phyloP scores from a whole-genome alignment of 1,284 basidiomycete genomes.

The Tylopilus sp. region DNA sequence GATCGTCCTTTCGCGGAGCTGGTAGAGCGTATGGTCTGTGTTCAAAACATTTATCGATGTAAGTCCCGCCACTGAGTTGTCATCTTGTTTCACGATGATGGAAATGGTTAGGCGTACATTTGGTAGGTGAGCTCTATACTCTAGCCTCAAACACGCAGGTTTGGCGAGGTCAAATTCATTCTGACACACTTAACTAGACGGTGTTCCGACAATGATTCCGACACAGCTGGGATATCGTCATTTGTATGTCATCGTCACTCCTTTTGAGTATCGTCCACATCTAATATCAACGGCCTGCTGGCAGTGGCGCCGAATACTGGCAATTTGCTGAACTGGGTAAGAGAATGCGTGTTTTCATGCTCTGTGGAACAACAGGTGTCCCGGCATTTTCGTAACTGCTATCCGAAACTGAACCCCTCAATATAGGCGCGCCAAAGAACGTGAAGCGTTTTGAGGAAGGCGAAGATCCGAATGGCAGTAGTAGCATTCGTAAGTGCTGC shows the following conservation, averaged over 20 bases:
- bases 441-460: slow-evolving; percentile 49
- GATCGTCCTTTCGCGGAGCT: slow-evolving; percentile 50
- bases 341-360: slow-evolving; percentile 7
- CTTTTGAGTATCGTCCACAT: neutral
- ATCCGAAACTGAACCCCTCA: slow-evolving; percentile 12
- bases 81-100: slow-evolving; percentile 1
- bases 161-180: slow-evolving; percentile 2
- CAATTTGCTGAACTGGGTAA: slow-evolving; percentile 51
- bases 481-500: slow-evolving; percentile 49
- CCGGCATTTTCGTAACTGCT: slow-evolving; percentile 2
- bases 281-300: slow-evolving; percentile 3
- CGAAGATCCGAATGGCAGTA: slow-evolving; percentile 55
- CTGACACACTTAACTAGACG: slow-evolving; percentile 43
- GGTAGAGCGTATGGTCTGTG: slow-evolving; percentile 51
- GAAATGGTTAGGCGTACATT: slow-evolving; percentile 49
- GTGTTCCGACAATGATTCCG: slow-evolving; percentile 57
- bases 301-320: slow-evolving; percentile 59
- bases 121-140: slow-evolving; percentile 42
- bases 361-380: neutral
- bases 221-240: slow-evolving; percentile 54
- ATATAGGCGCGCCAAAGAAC: slow-evolving; percentile 41
- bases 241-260: slow-evolving; percentile 45
- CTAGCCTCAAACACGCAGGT: neutral
- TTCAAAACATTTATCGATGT: slow-evolving; percentile 53
- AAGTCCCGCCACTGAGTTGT: slow-evolving; percentile 11